Base-by-base conservation (phyloP, 495 filamentous ascomycete genomes). In the Usnea hakonensis region DNA sequence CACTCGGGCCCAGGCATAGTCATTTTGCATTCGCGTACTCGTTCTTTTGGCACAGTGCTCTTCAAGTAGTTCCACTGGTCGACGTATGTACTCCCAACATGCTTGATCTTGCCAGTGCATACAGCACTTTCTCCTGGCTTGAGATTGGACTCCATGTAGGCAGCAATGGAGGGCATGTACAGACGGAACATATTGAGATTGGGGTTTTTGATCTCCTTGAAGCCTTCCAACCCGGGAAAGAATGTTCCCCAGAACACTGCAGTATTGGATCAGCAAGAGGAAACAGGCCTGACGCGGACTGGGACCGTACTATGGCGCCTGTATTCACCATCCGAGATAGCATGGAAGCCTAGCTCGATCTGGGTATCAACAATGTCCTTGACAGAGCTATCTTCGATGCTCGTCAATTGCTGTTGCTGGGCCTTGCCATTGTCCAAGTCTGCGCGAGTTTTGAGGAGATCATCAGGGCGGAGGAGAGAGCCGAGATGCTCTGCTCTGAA, bases 401-500 rank as follows among this genome's bases (percentile, higher is more conserved):
- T 70, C 8, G 57, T 67, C 32, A 85, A 68, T 55, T 79, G 71
- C 13, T 73, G 58, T 61, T 75, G 59, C 30, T 71, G 56, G 23
- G 69, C 67, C 67, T 77, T 72, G 23, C 77, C 77, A 50, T 78
- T 72, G 64, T 89, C 86, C 30, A 81, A 73, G 35, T 76, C 78
- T 30, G 81, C 72, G 63, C 87, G 85, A 65, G 79, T 81, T n/a
- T 83, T 76, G 54, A 92, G 79, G 6, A 94, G 81, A 33, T 81
- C 69, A 46, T 88, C 73, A 44, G 90, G 89, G 21, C 90, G 85
- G 26, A 92, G 83, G 26, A 94, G 83, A 35, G 88, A 92, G 66
- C 90, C 90, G 65, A 95, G 76, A 68, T 93, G 89, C 78, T 93
- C 90, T 53, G 89, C 90, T 64, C 88, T 83, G 76, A 91, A 93